Evolutionary conservation across 164 flowering plant species (phyloP).

Genomic region (Warburgia ugandensis): DNA sequence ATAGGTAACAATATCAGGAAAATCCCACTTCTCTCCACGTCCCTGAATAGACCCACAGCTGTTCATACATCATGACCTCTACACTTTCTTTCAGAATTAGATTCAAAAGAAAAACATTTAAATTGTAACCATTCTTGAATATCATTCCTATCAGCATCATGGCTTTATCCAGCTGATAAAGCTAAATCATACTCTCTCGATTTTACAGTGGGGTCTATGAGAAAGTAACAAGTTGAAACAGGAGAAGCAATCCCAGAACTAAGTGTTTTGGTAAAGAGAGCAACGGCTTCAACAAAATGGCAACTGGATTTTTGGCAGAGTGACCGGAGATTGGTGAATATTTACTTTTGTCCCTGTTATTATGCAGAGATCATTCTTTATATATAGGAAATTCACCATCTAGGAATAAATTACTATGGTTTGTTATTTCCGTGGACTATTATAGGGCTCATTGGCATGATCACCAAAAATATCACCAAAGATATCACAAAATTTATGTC

Average conservation of each 20-base stretch:
- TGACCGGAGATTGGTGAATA: constrained; percentile 26
- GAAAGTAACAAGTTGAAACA: constrained; percentile 28
- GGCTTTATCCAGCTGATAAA: constrained; percentile 29
- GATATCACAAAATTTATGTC: too few species aligned
- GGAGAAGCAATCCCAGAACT: constrained; percentile 31
- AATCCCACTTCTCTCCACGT: constrained; percentile 22
- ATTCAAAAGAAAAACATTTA: constrained; percentile 32
- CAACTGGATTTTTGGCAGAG: constrained; percentile 34
- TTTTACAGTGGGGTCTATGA: constrained; percentile 32
- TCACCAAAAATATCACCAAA: too few species aligned
- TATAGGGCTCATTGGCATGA: too few species aligned
- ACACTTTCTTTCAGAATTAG: constrained; percentile 47
- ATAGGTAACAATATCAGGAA: constrained; percentile 42
- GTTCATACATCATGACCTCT: constrained; percentile 20
- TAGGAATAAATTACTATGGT: too few species aligned
- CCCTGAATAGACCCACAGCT: constrained; percentile 37
- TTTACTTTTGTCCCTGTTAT: too few species aligned
- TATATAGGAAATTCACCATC: too few species aligned
- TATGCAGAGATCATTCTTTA: too few species aligned
- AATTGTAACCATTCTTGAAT: constrained; percentile 41
- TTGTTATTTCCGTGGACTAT: too few species aligned
- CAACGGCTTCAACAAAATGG: constrained; percentile 27
- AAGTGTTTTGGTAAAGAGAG: constrained; percentile 24
- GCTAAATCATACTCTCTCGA: constrained; percentile 36
- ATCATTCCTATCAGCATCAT: constrained; percentile 44